phyloP scores from a whole-genome alignment of 2,329 filamentous ascomycete species.

The Ceratocystis ficicola region DNA sequence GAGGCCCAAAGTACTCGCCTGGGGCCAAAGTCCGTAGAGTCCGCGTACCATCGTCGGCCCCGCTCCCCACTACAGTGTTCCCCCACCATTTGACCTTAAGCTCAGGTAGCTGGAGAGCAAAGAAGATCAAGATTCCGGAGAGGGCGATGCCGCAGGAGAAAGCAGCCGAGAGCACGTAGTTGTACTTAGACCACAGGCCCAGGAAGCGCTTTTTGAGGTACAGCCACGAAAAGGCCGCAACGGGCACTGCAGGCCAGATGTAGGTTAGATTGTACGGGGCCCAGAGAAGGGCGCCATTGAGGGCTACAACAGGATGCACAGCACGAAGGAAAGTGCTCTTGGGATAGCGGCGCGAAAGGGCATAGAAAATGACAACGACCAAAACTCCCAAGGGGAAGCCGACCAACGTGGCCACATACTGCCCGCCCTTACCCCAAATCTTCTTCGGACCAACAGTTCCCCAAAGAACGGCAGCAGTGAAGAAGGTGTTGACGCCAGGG shows the following conservation, averaged over 20 bases:
- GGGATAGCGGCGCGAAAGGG: slow-evolving; percentile 27
- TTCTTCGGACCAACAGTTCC: slow-evolving; percentile 35
- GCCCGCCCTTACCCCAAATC: slow-evolving; percentile 33
- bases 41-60: slow-evolving; percentile 35
- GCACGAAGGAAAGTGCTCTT: slow-evolving; percentile 30
- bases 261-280: slow-evolving; percentile 35
- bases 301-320: slow-evolving; percentile 32
- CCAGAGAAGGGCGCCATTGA: slow-evolving; percentile 30
- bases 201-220: slow-evolving; percentile 32
- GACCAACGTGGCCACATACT: slow-evolving; percentile 32
- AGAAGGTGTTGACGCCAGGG: slow-evolving; percentile 32
- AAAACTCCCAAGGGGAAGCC: slow-evolving; percentile 31
- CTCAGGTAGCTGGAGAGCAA: slow-evolving; percentile 37
- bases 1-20: slow-evolving; percentile 30
- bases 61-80: slow-evolving; percentile 33
- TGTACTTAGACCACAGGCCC: slow-evolving; percentile 36
- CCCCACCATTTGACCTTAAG: slow-evolving; percentile 39
- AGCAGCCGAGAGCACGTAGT: slow-evolving; percentile 42
- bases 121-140: slow-evolving; percentile 42
- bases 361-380: slow-evolving; percentile 29
- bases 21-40: slow-evolving; percentile 28
- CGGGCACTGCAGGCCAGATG: slow-evolving; percentile 34
- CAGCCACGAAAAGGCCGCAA: slow-evolving; percentile 34
- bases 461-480: slow-evolving; percentile 37
- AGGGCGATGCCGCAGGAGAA: slow-evolving; percentile 41